These are phyloP conservation scores for Clavulina sp. DNA, from an alignment of 768 basidiomycete species.

Conservation along the genomic window DNA sequence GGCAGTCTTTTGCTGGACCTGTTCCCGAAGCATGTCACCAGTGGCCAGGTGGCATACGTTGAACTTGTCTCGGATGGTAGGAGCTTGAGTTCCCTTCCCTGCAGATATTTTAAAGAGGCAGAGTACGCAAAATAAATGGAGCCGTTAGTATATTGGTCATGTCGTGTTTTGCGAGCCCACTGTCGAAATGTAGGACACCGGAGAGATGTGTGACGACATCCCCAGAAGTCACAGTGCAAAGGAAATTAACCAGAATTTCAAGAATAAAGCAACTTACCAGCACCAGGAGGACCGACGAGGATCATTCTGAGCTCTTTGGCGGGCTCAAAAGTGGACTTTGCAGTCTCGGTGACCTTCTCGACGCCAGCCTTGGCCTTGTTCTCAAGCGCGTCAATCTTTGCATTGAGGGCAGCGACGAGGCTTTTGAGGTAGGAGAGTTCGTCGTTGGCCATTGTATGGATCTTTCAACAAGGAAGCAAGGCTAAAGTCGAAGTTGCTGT, in stretches of 20 bases:
- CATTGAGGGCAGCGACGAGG: constrained; percentile 76
- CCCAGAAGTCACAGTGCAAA: not conserved
- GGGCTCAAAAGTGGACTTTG: constrained; percentile 32
- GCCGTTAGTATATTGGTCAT: not conserved
- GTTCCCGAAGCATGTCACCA: constrained; percentile 95
- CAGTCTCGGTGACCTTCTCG: constrained; percentile 12
- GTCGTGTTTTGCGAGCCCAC: constrained; percentile 2
- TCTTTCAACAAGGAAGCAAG: no score
- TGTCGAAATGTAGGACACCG: not conserved
- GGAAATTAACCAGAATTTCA: not conserved
- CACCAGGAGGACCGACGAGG: constrained; percentile 90
- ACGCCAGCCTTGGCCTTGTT: constrained; percentile 35
- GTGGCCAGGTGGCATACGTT: constrained; percentile 97
- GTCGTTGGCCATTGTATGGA: constrained; percentile 25
- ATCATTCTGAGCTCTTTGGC: constrained; percentile 75
- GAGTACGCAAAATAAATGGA: no score
- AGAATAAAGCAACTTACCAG: constrained; percentile 39
- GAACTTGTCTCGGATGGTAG: constrained; percentile 78
- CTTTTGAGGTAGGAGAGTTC: constrained; percentile 92
- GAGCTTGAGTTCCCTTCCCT: constrained; percentile 99
- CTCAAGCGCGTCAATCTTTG: constrained; percentile 75
- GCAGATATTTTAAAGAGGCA: constrained; percentile 6
- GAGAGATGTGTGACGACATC: not conserved
- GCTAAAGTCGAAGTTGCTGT: no score
- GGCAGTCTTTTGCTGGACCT: constrained; percentile 71